Percentiles rank a stretch among this genome's conserved stretches.
Conservation (phyloP, 148 eudicot species). For the Rhododendron simsii region DNA sequence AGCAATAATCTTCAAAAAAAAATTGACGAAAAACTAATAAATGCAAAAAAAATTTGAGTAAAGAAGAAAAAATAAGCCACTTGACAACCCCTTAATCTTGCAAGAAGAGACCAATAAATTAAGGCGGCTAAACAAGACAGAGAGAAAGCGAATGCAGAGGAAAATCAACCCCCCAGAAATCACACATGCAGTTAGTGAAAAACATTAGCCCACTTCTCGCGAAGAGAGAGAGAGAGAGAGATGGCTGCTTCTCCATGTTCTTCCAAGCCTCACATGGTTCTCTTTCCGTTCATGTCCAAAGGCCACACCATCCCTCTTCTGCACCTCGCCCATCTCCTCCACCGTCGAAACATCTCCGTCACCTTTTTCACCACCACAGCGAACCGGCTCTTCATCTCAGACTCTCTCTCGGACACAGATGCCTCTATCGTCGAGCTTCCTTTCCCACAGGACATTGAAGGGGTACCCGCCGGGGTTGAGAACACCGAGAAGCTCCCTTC, state of each 20-base stretch:
- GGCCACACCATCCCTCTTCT: conserved; percentile 76
- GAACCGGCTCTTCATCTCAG: conserved; percentile 46
- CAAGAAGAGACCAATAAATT: no score
- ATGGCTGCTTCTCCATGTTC: not conserved
- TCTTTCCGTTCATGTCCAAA: conserved; percentile 87
- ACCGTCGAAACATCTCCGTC: conserved; percentile 33
- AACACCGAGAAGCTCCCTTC: conserved; percentile 69
- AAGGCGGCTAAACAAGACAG: no score
- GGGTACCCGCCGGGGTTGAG: conserved; percentile 37
- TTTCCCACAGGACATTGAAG: conserved; percentile 29
- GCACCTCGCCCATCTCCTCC: conserved; percentile 55
- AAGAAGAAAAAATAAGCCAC: no score
- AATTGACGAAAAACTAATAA: no score
- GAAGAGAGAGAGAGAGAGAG: not conserved
- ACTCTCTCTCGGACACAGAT: conserved; percentile 26
- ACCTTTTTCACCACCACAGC: conserved; percentile 67
- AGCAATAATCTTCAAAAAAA: no score
- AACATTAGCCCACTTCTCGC: not conserved
- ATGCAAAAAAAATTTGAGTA: no score
- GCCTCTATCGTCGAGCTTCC: conserved; percentile 41
- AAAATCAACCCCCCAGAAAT: no score
- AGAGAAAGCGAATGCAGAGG: no score
- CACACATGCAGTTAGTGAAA: no score
- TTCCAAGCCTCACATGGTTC: not conserved
- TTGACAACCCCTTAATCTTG: no score